These are phyloP conservation scores for Termitomyces sp. DNA, from an alignment of 768 basidiomycete species.

Conservation along the genomic window DNA sequence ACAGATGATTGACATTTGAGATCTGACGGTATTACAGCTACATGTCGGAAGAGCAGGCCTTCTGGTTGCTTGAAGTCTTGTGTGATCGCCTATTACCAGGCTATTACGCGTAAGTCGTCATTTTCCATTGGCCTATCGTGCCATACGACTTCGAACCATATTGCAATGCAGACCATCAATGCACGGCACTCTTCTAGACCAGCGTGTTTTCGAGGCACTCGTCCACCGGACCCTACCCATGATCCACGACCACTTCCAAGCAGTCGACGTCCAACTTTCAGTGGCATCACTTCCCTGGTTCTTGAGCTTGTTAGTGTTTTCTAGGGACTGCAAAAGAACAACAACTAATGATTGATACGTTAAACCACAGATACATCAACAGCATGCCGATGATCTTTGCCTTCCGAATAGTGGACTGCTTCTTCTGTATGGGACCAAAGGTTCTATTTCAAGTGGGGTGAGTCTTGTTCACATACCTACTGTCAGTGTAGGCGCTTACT, in stretches of 20 bases:
- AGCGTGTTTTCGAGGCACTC: slow-evolving; percentile 94
- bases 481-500: slow-evolving; percentile 8
- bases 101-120: slow-evolving; percentile 78
- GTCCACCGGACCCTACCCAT: slow-evolving; percentile 88
- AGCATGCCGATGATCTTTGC: slow-evolving; percentile 98
- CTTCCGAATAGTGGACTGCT: slow-evolving; percentile 95
- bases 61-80: slow-evolving; percentile 93
- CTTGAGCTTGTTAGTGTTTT: slow-evolving; percentile 75
- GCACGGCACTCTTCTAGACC: slow-evolving; percentile 98
- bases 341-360: background rate
- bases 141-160: slow-evolving; percentile 1
- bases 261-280: slow-evolving; percentile 92
- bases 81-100: slow-evolving; percentile 94
- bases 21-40: slow-evolving; percentile 52
- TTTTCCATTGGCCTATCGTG: background rate
- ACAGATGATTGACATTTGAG: background rate
- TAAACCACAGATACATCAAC: slow-evolving; percentile 68
- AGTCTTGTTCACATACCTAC: slow-evolving; percentile 22
- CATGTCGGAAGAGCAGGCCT: slow-evolving; percentile 98
- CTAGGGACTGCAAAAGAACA: background rate
- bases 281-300: slow-evolving; percentile 99
- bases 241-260: slow-evolving; percentile 89
- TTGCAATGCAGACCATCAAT: slow-evolving; percentile 73
- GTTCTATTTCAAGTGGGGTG: slow-evolving; percentile 98
- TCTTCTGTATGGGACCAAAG: slow-evolving; percentile 98